These are phyloP conservation scores for Boletus speciosus DNA, from an alignment of 768 basidiomycete genomes.

Conservation along the genomic window DNA sequence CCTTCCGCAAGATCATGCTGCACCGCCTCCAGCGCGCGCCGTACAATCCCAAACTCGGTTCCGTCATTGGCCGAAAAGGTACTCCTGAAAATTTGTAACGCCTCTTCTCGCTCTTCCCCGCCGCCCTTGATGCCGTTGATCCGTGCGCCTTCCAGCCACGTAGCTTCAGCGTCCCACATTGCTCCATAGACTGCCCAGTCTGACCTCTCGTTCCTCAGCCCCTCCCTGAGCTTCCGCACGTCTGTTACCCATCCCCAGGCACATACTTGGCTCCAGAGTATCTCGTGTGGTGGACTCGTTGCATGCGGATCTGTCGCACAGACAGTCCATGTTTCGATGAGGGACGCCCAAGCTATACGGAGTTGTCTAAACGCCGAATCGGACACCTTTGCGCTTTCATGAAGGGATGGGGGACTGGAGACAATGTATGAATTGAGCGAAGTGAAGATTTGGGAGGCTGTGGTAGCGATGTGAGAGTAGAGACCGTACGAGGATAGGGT, in stretches of 20 bases:
- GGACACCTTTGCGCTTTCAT: neutral
- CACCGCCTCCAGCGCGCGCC: slow-evolving; percentile 34
- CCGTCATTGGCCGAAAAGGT: slow-evolving; percentile 38
- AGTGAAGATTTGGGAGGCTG: slow-evolving; percentile 54
- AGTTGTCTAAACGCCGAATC: slow-evolving; percentile 13
- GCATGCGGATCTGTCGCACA: slow-evolving; percentile 90
- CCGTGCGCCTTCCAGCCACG: slow-evolving; percentile 75
- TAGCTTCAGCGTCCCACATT: slow-evolving; percentile 42
- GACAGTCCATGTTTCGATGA: slow-evolving; percentile 69
- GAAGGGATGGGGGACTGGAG: slow-evolving; percentile 31
- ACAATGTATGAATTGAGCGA: slow-evolving; percentile 47
- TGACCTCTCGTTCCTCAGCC: slow-evolving; percentile 30
- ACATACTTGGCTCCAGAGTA: slow-evolving; percentile 85
- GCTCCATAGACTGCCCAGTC: slow-evolving; percentile 32
- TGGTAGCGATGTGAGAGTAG: slow-evolving; percentile 62
- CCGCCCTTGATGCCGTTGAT: slow-evolving; percentile 71
- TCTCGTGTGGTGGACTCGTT: slow-evolving; percentile 82
- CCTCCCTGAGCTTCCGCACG: slow-evolving; percentile 38
- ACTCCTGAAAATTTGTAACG: slow-evolving; percentile 32
- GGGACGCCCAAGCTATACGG: slow-evolving; percentile 52
- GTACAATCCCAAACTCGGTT: slow-evolving; percentile 37
- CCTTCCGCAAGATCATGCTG: slow-evolving; percentile 23
- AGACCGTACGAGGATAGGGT: slow-evolving; percentile 76
- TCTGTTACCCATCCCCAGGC: slow-evolving; percentile 74
- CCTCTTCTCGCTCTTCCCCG: slow-evolving; percentile 51